Evolutionary conservation across 352 stramenopile species (phyloP).

Genomic region (Thraustochytrium striatum): DNA sequence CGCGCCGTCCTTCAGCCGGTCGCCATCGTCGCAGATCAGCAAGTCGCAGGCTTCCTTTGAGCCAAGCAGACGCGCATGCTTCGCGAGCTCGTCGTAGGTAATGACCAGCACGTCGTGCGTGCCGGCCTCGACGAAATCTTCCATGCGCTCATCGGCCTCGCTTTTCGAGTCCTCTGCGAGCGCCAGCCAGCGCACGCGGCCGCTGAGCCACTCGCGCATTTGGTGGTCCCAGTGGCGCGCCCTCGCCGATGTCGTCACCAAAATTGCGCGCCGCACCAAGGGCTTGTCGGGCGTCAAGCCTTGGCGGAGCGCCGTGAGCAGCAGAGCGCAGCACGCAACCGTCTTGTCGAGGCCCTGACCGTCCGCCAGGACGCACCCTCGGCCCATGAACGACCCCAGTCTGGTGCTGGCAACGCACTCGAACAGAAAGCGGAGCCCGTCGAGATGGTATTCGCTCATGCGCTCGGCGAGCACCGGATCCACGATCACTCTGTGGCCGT

Average conservation of each 20-base stretch:
- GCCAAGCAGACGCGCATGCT: constrained; percentile 29
- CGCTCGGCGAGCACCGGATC: constrained; percentile 41
- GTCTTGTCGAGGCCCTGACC: constrained; percentile 61
- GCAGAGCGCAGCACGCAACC: constrained; percentile 64
- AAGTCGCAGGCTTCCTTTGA: constrained; percentile 75
- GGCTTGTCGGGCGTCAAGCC: constrained; percentile 31
- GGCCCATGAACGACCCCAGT: constrained; percentile 21
- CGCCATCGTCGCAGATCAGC: constrained; percentile 96
- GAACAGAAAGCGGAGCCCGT: constrained; percentile 48
- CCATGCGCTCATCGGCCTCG: constrained; percentile 25
- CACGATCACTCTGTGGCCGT: constrained; percentile 8
- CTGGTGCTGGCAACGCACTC: constrained; percentile 40
- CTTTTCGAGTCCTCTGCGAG: constrained; percentile 11
- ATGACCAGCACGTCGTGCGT: constrained; percentile 47
- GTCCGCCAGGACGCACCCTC: constrained; percentile 45
- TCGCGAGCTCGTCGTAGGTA: constrained; percentile 47
- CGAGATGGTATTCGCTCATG: constrained; percentile 36
- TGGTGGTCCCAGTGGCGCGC: constrained; percentile 58
- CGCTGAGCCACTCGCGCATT: constrained; percentile 54
- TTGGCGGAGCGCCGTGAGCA: constrained; percentile 68
- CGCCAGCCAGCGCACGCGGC: neutral
- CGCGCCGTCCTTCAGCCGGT: constrained; percentile 95
- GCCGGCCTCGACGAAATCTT: neutral
- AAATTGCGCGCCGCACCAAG: constrained; percentile 42
- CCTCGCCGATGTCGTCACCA: constrained; percentile 55